Conservation (phyloP, 331 rosid genomes). For the Rhamnella rubrinervis region DNA sequence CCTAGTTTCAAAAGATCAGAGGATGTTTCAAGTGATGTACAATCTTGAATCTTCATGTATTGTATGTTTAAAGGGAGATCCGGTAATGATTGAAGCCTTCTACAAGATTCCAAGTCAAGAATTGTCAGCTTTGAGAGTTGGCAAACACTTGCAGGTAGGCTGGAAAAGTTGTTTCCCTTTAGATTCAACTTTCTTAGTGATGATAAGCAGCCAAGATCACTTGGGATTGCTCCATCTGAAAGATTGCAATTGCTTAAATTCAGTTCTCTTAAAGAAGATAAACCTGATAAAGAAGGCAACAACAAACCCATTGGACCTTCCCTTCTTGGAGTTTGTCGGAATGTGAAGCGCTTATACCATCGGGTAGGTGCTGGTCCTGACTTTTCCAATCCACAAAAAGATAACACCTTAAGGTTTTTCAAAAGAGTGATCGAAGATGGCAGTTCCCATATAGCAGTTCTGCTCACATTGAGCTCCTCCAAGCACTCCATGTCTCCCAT, state of each 20-base stretch:
- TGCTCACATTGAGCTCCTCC: conserved; percentile 7
- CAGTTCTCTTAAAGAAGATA: conserved; percentile 5
- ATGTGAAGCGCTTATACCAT: no score
- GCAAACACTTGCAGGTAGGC: conserved; percentile 7
- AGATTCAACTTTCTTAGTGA: conserved; percentile 9
- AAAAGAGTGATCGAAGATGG: conserved; percentile 3
- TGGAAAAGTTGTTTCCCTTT: conserved; percentile 6
- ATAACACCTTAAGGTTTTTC: neutral
- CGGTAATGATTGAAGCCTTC: neutral
- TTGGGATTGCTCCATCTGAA: conserved; percentile 9
- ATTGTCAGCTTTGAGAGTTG: conserved; percentile 1
- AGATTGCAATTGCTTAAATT: conserved; percentile 8
- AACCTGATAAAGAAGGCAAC: neutral
- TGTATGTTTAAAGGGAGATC: conserved; percentile 1
- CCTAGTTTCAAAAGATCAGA: no score
- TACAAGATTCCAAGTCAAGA: conserved; percentile 5
- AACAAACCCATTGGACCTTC: neutral
- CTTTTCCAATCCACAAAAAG: neutral
- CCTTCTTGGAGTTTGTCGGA: no score
- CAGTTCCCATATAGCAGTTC: neutral
- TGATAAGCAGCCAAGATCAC: neutral
- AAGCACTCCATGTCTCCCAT: conserved; percentile 9
- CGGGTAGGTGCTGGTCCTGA: no score
- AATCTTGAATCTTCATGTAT: neutral
- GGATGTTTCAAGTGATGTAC: neutral